phyloP scores from a whole-genome alignment of 176 grass and related monocot species.

The Echinochloa phyllopogon region DNA sequence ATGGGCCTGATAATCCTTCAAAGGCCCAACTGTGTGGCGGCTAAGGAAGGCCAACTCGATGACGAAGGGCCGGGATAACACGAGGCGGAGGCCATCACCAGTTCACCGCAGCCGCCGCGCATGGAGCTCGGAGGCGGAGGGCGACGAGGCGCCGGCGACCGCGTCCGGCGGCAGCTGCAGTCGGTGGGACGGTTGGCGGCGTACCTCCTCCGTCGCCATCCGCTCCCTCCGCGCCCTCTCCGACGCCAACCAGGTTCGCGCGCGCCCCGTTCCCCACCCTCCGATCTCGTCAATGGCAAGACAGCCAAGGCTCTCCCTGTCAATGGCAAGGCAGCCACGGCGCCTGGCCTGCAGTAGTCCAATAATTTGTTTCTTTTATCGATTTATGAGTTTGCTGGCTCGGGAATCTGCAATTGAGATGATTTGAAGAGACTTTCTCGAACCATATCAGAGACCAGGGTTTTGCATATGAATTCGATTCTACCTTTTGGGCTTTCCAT shows the following conservation, averaged over 20 bases:
- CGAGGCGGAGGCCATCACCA: neutral
- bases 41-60: neutral
- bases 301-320: too few species aligned
- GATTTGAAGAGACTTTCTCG: too few species aligned
- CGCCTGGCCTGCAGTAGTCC: too few species aligned
- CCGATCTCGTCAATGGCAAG: too few species aligned
- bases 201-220: conserved; percentile 63
- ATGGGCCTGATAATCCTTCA: neutral
- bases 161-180: conserved; percentile 55
- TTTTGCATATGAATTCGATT: too few species aligned
- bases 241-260: conserved; percentile 70
- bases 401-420: too few species aligned
- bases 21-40: conserved; percentile 6
- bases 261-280: neutral
- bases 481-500: too few species aligned
- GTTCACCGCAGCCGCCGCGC: neutral
- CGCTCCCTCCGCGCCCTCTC: conserved; percentile 70
- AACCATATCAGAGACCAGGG: too few species aligned
- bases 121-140: conserved; percentile 48
- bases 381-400: too few species aligned
- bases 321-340: too few species aligned
- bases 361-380: too few species aligned
- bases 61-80: neutral
- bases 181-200: conserved; percentile 53
- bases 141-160: conserved; percentile 45